Evolutionary conservation across 2,329 filamentous ascomycete genomes (phyloP).

Genomic region (Clonostachys rosea): DNA sequence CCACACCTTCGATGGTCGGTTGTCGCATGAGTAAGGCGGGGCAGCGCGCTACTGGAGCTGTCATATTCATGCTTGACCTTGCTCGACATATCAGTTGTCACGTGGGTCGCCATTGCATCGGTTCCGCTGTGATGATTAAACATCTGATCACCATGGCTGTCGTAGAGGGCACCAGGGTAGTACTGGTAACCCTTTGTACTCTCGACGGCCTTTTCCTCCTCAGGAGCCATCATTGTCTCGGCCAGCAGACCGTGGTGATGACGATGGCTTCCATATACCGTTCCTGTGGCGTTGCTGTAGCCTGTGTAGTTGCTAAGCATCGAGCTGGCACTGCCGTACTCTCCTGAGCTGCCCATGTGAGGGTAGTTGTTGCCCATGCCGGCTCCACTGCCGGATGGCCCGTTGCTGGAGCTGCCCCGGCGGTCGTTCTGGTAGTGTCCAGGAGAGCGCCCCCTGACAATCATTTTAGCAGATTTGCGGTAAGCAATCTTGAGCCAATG

Average conservation of each 20-base stretch:
- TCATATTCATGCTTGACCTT: conserved; percentile 49
- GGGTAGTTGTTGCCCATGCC: conserved; percentile 39
- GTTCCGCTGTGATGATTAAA: conserved; percentile 33
- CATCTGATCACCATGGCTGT: conserved; percentile 38
- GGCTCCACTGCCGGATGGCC: conserved; percentile 60
- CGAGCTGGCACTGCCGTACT: conserved; percentile 18
- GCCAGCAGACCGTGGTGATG: conserved; percentile 45
- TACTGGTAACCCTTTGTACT: conserved; percentile 50
- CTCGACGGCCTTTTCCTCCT: conserved; percentile 45
- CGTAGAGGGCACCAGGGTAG: conserved; percentile 46
- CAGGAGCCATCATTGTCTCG: conserved; percentile 45
- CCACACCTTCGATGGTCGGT: conserved; percentile 31
- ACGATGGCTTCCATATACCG: conserved; percentile 31
- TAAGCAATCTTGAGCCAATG: conserved; percentile 68
- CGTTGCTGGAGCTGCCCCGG: conserved; percentile 64
- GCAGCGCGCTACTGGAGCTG: conserved; percentile 17
- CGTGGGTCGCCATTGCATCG: conserved; percentile 25
- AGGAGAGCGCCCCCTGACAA: conserved; percentile 79
- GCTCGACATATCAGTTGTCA: conserved; percentile 16
- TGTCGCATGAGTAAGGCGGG: conserved; percentile 38
- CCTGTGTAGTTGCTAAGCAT: conserved; percentile 27
- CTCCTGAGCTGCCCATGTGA: conserved; percentile 12
- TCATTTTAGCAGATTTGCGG: conserved; percentile 73
- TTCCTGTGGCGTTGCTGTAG: conserved; percentile 14
- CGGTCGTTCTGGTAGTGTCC: conserved; percentile 74